Base-by-base conservation (phyloP, 2,329 filamentous ascomycete genomes). In the Apiospora pterosperma region DNA sequence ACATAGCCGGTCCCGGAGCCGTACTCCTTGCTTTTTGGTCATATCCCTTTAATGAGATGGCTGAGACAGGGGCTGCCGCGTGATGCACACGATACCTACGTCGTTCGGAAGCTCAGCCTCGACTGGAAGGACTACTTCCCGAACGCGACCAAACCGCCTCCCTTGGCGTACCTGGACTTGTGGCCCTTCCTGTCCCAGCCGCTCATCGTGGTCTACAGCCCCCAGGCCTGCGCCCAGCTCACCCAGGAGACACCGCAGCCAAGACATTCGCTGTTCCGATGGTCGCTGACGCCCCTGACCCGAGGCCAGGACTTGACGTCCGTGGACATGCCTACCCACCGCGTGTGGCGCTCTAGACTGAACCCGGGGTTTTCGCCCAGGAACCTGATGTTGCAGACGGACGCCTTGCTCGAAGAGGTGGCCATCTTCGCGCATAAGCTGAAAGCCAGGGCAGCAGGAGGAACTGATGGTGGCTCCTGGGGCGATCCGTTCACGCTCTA, bases 281-380 rank as follows among this genome's bases (percentile, higher is more conserved):
- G 42, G 42, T 21, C 42, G 1, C 23, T 25, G 11, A 14, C 28
- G 4, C 42, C 42, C 42, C 21, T 48, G 0, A 48, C 42, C 4
- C 21, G 42, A 6, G 23, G 42, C 4, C 23, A 25, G 42, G 42
- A 48, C 42, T 16, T 48, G 42, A 14, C 28, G 42, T 25, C 42
- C 23, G 7, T 25, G 11, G 42, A 48, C 23, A 21, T 1, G 42
- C 21, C 21, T 23, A 28, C 25, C 5, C 79, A 77, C 76, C 75
- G 74, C 63, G 67, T 64, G 31, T 71, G 73, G 70, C 68, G 75
- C 39, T 68, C 66, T n/a, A 63, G 73, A n/a, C 77, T 78, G 69
- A 76, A 75, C 64, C 73, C 73, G 1, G 76, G 75, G 5, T 79
- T 79, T 64, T 70, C 73, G 0, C 65, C 69, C 42, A 70, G 70